A percentile compares a stretch with the other conserved stretches of the same genome.
Conservation (phyloP, 345 rosid species). For the Euphorbia pulcherrima region DNA sequence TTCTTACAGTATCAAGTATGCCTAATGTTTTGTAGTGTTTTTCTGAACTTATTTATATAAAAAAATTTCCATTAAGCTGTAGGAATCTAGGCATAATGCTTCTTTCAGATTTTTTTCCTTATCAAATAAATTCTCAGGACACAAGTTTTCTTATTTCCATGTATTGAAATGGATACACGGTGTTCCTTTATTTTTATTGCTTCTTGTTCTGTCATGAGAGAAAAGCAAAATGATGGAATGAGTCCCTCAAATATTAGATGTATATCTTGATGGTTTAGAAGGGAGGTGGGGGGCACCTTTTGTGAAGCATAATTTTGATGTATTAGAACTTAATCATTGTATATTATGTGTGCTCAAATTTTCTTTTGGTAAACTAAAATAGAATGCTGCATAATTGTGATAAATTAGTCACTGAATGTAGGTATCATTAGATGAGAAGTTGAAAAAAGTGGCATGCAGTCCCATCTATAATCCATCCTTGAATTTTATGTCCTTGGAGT, state of each 20-base stretch:
- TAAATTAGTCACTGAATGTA: too few relatives aligned
- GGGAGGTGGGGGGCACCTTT: neutral
- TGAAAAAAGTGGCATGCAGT: too few relatives aligned
- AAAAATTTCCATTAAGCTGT: neutral
- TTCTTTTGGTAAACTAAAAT: neutral
- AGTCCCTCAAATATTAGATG: neutral
- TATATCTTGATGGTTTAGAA: too few relatives aligned
- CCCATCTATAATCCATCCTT: too few relatives aligned
- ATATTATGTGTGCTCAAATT: neutral
- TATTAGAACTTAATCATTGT: neutral
- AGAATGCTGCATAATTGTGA: too few relatives aligned
- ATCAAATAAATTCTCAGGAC: neutral
- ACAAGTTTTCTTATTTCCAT: neutral
- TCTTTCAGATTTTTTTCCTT: neutral
- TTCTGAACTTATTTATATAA: neutral
- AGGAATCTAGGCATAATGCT: neutral
- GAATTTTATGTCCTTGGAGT: neutral
- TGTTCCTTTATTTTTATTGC: neutral
- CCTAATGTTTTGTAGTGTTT: neutral
- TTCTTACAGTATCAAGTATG: neutral
- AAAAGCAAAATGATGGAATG: neutral
- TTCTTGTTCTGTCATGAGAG: neutral
- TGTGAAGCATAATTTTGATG: neutral
- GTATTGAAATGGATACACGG: neutral
- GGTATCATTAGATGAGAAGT: too few relatives aligned